Evolutionary conservation across 129 eudicot genomes (phyloP), one percentile per base, ranked within the genome.

Genomic region (Escallonia herrerae): DNA sequence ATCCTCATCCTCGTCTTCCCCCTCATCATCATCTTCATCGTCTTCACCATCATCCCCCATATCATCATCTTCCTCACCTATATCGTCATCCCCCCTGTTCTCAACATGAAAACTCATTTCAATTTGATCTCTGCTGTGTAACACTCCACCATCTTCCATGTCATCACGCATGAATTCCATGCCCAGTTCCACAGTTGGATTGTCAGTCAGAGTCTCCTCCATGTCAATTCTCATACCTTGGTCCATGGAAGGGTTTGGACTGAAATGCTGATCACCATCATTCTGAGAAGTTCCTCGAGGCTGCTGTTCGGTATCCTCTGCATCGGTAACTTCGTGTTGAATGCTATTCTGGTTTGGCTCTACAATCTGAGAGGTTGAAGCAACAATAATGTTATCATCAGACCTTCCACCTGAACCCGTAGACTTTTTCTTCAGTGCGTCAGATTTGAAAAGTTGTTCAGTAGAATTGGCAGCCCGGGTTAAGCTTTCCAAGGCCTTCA

Each of bases 391-490:
- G 63, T 79, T 86, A 56, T 77, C 76, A 65, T 79, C 89, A 5
- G 79, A 80, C 64, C 79, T 70, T 22, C 73, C 84, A 77, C 63
- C 82, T 58, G 77, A 63, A 71, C 76, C 83, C 56, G 63, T 68
- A 15, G 80, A 56, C 44, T 83, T 89, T 71, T 93, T 89, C 89
- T 80, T 88, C 51, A 61, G 71, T 54, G 89, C 59, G 63, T 88
- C 96, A 76, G 89, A 70, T 70, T 75, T 83, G 48, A 66, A 43
- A 37, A 86, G 78, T 78, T 89, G 96, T 76, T 93, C 96, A 76
- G 79, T 84, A 38, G 96, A 86, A 93, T 93, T 84, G 73, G 99
- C 99, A 11, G 96, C 95, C 33, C 99, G 86, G 54, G 99, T 86
- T 73, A 93, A 72, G 70, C 91, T 84, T 63, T 93, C 99, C 79